Evolutionary conservation across 176 grass and related monocot species (phyloP).

Genomic region (Eragrostis curvula): DNA sequence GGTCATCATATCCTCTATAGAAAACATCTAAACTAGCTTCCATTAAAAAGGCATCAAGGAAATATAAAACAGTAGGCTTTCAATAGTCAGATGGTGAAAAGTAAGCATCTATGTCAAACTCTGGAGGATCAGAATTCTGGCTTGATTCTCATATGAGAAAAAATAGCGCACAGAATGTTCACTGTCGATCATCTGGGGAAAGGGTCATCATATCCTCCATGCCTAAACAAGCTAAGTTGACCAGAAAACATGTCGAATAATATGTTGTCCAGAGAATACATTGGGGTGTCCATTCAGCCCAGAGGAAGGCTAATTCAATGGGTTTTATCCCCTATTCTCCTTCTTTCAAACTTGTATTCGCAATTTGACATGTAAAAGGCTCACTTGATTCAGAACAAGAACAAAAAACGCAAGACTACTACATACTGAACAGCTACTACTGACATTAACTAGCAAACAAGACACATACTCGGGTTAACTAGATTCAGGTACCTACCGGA

Average conservation of each 20-base stretch:
- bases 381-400: neutral
- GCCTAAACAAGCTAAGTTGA: neutral
- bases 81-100: too few species aligned
- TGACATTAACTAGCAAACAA: neutral
- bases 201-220: slow-evolving; percentile 20
- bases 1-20: slow-evolving; percentile 43
- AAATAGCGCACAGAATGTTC: slow-evolving; percentile 7
- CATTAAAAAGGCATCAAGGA: too few species aligned
- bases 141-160: slow-evolving; percentile 42
- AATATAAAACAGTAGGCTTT: too few species aligned
- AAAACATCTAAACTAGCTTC: neutral
- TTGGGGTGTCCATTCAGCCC: slow-evolving; percentile 4
- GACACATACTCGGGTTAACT: too few species aligned
- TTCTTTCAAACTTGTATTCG: slow-evolving; percentile 17
- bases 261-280: slow-evolving; percentile 41
- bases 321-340: slow-evolving; percentile 22
- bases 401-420: neutral
- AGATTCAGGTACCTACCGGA: neutral
- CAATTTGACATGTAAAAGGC: neutral
- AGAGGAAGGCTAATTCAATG: neutral
- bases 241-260: too few species aligned
- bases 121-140: slow-evolving; percentile 34
- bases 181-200: slow-evolving; percentile 38
- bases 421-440: neutral
- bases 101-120: neutral